A percentile compares a stretch with the other conserved stretches of the same genome.
Conservation (phyloP, 768 basidiomycete genomes). For the Sporobolomyces phaffii region DNA sequence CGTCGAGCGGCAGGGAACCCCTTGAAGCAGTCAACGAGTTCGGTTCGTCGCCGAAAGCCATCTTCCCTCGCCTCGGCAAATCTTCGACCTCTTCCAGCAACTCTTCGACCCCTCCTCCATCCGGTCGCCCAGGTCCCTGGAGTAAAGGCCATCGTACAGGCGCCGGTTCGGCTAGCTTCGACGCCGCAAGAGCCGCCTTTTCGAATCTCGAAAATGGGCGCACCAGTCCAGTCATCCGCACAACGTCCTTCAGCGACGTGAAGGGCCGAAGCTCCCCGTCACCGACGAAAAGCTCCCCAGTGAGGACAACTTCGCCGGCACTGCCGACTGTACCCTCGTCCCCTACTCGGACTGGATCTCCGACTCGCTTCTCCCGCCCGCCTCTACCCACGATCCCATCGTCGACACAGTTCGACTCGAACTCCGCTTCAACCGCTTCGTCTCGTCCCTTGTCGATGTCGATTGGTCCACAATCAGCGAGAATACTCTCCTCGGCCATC, state of each 20-base stretch:
- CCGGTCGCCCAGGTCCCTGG: constrained; percentile 2
- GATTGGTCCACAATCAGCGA: constrained; percentile 3
- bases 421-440: neutral
- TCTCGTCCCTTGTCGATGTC: constrained; percentile 2
- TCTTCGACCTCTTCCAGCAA: neutral
- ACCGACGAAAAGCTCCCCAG: neutral
- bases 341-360: constrained; percentile 12
- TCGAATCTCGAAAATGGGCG: constrained; percentile 1
- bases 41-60: neutral
- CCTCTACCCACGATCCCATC: constrained; percentile 17
- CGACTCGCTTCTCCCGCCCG: constrained; percentile 18
- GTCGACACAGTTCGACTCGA: neutral
- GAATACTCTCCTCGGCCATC: constrained; percentile 34
- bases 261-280: neutral
- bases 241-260: constrained; percentile 10
- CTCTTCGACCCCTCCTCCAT: neutral
- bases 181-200: constrained; percentile 16
- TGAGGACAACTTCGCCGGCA: neutral
- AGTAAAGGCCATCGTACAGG: constrained; percentile 22
- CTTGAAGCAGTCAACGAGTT: constrained; percentile 20
- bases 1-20: constrained; percentile 1
- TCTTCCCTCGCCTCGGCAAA: neutral
- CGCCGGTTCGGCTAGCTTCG: constrained; percentile 18
- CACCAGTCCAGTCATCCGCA: constrained; percentile 7
- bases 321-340: neutral